Conservation (phyloP, 129 eudicot species). For the Scalesia atractyloides region DNA sequence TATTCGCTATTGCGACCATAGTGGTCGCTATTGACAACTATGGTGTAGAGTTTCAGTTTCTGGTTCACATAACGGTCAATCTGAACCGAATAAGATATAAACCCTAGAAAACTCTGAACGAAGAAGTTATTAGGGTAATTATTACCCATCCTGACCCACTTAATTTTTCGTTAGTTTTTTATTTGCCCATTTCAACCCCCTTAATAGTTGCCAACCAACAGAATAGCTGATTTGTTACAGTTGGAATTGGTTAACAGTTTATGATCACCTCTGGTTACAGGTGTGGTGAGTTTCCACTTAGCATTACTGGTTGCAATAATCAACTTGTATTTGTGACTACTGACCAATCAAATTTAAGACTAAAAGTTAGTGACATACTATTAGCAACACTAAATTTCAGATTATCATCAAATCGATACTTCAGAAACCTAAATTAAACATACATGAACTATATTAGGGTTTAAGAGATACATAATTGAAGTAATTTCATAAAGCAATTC, state of each 20-base stretch:
- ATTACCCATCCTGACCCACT: too few species aligned
- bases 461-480: neutral
- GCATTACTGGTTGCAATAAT: neutral
- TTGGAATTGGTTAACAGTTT: neutral
- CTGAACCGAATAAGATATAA: too few species aligned
- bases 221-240: too few species aligned
- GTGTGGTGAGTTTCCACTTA: neutral
- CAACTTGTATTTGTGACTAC: neutral
- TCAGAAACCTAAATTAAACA: neutral
- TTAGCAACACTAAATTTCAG: neutral
- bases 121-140: too few species aligned
- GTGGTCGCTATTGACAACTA: too few species aligned
- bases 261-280: neutral
- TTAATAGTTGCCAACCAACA: too few species aligned
- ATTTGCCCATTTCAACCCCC: too few species aligned
- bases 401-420: neutral
- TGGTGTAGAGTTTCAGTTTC: too few species aligned
- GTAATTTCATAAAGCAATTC: neutral
- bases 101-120: too few species aligned
- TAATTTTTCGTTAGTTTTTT: too few species aligned
- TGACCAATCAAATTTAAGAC: neutral
- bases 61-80: too few species aligned
- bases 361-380: neutral
- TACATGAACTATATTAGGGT: neutral
- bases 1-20: too few species aligned